Conservation (phyloP, 164 flowering plant genomes). For the Santalum album region DNA sequence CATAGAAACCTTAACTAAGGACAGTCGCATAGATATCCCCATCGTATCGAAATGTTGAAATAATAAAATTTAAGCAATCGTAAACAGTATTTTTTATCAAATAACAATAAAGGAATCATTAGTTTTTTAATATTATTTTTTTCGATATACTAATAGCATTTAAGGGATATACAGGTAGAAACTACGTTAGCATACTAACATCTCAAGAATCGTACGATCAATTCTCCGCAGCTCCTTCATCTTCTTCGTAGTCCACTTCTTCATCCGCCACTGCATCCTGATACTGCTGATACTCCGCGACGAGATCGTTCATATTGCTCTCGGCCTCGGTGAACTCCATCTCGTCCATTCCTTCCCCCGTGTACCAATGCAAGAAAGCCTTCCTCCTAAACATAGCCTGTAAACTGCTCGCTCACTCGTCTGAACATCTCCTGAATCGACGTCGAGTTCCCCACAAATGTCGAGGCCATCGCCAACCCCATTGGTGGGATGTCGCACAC, state of each 20-base stretch:
- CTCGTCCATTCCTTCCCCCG: conserved; percentile 5
- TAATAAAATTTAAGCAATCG: too few relatives aligned
- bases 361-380: conserved; percentile 3
- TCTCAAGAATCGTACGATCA: too few relatives aligned
- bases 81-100: too few relatives aligned
- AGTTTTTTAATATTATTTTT: too few relatives aligned
- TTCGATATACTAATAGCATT: too few relatives aligned
- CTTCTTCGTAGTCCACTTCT: conserved; percentile 7
- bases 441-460: conserved; percentile 7
- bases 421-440: conserved; percentile 6
- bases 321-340: conserved; percentile 4
- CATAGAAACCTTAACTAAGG: too few relatives aligned
- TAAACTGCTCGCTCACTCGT: conserved; percentile 3
- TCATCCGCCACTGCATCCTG: conserved; percentile 13
- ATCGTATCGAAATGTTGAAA: too few relatives aligned
- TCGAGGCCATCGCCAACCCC: conserved; percentile 10
- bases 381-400: conserved; percentile 6
- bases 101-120: too few relatives aligned
- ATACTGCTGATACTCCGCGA: conserved; percentile 13
- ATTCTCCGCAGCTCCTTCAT: not conserved
- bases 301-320: conserved; percentile 9
- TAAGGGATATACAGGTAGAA: too few relatives aligned
- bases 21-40: too few relatives aligned
- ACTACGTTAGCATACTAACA: too few relatives aligned
- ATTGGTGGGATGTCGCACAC: conserved; percentile 13